Evolutionary conservation across 106 monocot species (phyloP).

Genomic region (Cymbidium sinense): DNA sequence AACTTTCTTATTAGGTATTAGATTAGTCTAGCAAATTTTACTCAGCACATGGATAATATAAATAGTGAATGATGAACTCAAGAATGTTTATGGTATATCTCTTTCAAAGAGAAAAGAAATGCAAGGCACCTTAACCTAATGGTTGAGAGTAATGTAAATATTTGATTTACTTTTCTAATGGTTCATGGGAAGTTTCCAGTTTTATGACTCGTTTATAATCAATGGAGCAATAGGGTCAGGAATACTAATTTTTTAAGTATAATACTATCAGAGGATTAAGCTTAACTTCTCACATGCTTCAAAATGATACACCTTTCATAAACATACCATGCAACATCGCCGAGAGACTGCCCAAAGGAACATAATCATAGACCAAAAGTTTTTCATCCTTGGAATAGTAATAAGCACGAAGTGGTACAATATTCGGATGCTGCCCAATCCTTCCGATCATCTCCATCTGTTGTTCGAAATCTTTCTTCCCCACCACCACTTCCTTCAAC

Average conservation of each 20-base stretch:
- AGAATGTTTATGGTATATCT: background rate
- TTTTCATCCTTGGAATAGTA: constrained; percentile 99
- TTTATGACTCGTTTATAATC: background rate
- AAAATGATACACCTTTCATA: background rate
- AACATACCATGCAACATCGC: constrained; percentile 71
- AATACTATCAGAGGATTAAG: background rate
- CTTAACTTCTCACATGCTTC: background rate
- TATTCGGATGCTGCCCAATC: constrained; percentile 66
- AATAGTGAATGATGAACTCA: background rate
- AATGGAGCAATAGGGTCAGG: background rate
- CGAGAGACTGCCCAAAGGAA: constrained; percentile 57
- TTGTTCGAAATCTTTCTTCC: constrained; percentile 91
- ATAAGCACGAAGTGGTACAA: constrained; percentile 80
- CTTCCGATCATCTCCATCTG: constrained; percentile 88
- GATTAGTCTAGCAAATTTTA: background rate
- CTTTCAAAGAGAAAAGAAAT: background rate
- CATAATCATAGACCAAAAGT: constrained; percentile 83
- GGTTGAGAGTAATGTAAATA: no score
- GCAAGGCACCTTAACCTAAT: no score
- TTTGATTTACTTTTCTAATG: background rate
- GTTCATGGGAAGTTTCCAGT: background rate
- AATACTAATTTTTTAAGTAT: background rate
- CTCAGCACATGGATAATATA: background rate
- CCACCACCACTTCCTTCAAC: constrained; percentile 79
- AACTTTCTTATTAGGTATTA: background rate